Conservation (phyloP, 768 basidiomycete genomes). For the Lactarius tabidus region DNA sequence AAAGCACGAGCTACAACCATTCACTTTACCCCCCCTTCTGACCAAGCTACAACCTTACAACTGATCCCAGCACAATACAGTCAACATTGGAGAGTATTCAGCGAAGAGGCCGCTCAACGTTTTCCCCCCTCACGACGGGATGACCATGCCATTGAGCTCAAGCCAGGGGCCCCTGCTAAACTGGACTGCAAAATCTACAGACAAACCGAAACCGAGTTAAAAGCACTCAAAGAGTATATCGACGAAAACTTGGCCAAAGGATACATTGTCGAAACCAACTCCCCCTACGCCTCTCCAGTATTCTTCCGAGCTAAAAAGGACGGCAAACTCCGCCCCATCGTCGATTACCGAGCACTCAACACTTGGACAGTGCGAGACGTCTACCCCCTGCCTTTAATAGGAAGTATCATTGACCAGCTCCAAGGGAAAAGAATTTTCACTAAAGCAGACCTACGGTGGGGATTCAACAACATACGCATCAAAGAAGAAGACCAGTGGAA, state of each 20-base stretch:
- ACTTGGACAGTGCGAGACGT: background rate
- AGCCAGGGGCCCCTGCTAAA: fast-evolving
- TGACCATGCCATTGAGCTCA: background rate
- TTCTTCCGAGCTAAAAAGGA: background rate
- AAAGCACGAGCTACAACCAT: background rate
- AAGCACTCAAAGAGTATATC: background rate
- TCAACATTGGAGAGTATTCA: too few species aligned
- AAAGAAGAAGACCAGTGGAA: too few species aligned
- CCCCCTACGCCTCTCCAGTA: background rate
- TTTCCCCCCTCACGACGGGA: background rate
- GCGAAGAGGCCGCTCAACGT: background rate
- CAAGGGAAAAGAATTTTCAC: background rate
- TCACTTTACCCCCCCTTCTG: background rate
- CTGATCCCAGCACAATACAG: too few species aligned
- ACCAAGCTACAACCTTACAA: too few species aligned
- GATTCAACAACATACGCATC: too few species aligned
- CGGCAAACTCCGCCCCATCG: background rate
- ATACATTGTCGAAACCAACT: background rate
- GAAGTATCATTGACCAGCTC: background rate
- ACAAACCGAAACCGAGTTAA: background rate
- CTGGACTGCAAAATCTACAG: background rate
- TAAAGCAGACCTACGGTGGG: background rate
- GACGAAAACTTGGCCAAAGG: background rate
- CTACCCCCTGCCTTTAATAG: background rate
- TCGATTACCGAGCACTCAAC: background rate